Evolutionary conservation across 768 basidiomycete species (phyloP).

Genomic region (Lyophyllum shimeji): DNA sequence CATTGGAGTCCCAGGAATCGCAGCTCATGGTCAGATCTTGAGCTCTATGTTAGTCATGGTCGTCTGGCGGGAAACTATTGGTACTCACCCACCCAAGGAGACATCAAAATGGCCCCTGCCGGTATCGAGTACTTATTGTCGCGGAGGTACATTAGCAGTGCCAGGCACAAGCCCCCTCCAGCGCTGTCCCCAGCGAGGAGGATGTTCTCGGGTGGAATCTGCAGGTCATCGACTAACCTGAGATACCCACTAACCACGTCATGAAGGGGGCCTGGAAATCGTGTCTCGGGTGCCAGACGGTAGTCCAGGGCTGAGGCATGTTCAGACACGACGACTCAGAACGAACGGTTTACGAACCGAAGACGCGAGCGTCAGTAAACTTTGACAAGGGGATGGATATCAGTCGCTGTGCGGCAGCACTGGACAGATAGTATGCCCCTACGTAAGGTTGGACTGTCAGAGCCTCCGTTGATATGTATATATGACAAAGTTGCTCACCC

Average conservation of each 20-base stretch:
- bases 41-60: constrained; percentile 3
- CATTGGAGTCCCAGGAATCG: constrained; percentile 97
- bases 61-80: not conserved
- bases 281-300: constrained; percentile 92
- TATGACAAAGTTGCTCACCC: constrained; percentile 45
- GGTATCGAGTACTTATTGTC: constrained; percentile 87
- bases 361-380: constrained; percentile 85
- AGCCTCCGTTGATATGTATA: not conserved
- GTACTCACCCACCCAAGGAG: constrained; percentile 90
- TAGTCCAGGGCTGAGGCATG: constrained; percentile 78
- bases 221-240: constrained; percentile 82
- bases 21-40: constrained; percentile 94
- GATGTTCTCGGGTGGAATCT: constrained; percentile 90
- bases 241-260: constrained; percentile 89
- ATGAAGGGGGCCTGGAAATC: constrained; percentile 85
- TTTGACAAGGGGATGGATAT: constrained; percentile 92
- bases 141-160: constrained; percentile 90
- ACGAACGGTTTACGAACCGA: constrained; percentile 39
- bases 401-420: constrained; percentile 85
- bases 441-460: not conserved
- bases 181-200: constrained; percentile 90
- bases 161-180: constrained; percentile 85
- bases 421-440: constrained; percentile 94
- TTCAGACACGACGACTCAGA: constrained; percentile 3
- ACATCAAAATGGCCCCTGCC: constrained; percentile 84